Base-by-base conservation (phyloP, 2,329 filamentous ascomycete genomes). In the Colletotrichum cordylinicola region DNA sequence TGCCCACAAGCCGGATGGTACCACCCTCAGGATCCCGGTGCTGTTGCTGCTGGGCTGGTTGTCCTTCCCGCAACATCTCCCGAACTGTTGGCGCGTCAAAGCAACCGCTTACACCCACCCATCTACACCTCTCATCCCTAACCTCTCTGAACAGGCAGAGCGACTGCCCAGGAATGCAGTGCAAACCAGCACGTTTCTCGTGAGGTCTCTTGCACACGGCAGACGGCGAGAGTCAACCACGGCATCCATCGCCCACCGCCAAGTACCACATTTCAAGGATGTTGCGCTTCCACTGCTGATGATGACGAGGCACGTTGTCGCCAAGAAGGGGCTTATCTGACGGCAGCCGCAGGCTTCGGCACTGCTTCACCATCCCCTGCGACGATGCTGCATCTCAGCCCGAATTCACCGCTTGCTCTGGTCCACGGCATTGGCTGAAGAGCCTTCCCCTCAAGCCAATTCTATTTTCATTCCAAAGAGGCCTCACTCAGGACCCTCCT, bases 301-400 rank as follows among this genome's bases (percentile, higher is more conserved):
- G 67, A 60, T 74, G 72, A 74, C 67, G 60, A 70, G 35, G 66
- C 67, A 66, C 33, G 67, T 65, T 52, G 72, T 58, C 48, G 67
- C 67, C 72, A 74, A 74, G 72, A 61, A 67, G 37, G 60, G 72
- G 67, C 72, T 62, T 75, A 61, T 75, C 67, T 74, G 60, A 74
- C 67, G 52, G 37, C 43, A 75, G 62, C 73, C 69, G 73, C 69
- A 75, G 62, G 39, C 71, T 64, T 73, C 73, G 73, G 73, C 73
- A 75, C 61, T 68, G 60, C 64, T 58, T 16, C 12, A 75, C 12
- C 8, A 61, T 24, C 43, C 31, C 35, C 56, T 70, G 56, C 56
- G 33, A 27, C 56, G 27, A 18, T 62, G 68, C 61, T 72, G 72
- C 69, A 67, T 64, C 73, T 62, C 69, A 67, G 61, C 73, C 68